phyloP scores from a whole-genome alignment of 148 eudicot genomes.

The Rhododendron vialii region DNA sequence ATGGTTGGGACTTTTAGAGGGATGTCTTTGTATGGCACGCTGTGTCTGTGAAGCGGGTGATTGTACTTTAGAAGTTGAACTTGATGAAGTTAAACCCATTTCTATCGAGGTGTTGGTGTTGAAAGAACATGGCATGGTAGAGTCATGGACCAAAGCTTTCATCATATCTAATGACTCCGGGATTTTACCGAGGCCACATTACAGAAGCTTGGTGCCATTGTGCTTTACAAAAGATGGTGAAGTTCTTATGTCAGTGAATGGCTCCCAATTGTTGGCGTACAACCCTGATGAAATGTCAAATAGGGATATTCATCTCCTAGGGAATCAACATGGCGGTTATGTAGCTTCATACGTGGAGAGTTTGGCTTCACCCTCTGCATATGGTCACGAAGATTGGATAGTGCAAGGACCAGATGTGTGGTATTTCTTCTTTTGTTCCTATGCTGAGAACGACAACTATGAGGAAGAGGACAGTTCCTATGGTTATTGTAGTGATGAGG shows the following conservation, averaged over 20 bases:
- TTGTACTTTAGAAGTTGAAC: not conserved
- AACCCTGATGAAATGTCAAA: not conserved
- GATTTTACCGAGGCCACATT: not conserved
- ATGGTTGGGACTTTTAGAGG: not conserved
- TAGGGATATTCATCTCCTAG: not conserved
- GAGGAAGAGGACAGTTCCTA: not conserved
- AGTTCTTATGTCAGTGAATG: not conserved
- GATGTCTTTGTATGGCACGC: not conserved
- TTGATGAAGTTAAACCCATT: not conserved
- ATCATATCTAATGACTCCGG: not conserved
- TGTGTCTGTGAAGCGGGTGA: too few species aligned
- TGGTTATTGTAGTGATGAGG: not conserved
- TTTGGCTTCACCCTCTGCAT: not conserved
- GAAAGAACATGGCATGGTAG: not conserved
- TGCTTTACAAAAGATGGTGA: not conserved
- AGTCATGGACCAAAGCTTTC: not conserved
- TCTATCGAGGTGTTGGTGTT: not conserved
- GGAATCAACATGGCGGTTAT: too few species aligned
- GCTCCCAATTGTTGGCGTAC: not conserved
- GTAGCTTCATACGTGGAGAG: not conserved
- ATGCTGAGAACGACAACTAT: not conserved
- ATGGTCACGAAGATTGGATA: not conserved
- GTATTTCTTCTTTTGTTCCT: not conserved
- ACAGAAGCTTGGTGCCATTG: not conserved
- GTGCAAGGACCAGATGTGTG: not conserved